phyloP scores from a whole-genome alignment of 495 filamentous ascomycete species.

The Tricharina praecox region DNA sequence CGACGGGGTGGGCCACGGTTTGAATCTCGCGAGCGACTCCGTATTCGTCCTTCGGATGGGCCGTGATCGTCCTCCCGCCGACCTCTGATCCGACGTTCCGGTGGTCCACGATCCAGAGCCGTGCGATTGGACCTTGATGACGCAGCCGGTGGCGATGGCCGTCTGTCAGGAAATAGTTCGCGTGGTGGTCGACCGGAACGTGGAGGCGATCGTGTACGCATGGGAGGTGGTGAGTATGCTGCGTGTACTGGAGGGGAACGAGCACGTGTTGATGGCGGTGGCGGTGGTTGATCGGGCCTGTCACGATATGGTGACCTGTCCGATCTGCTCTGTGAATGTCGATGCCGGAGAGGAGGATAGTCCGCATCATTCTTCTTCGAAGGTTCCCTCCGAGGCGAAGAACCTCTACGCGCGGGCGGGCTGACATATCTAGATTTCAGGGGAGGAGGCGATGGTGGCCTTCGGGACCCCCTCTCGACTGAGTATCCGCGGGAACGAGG shows the following conservation, averaged over 20 bases:
- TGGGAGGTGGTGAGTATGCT: neutral
- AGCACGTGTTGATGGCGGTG: neutral
- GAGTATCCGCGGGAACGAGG: slow-evolving; percentile 9
- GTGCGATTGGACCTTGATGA: neutral
- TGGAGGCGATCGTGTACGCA: neutral
- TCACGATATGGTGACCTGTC: slow-evolving; percentile 3
- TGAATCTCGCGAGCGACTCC: neutral
- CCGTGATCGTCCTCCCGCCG: neutral
- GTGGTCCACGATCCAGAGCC: neutral
- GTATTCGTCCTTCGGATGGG: neutral
- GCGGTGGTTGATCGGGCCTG: slow-evolving; percentile 2
- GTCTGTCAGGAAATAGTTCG: slow-evolving; percentile 3
- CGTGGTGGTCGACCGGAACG: neutral
- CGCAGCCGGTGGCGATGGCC: neutral
- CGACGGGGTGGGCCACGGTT: neutral
- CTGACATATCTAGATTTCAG: slow-evolving; percentile 13
- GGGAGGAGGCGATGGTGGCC: slow-evolving; percentile 14
- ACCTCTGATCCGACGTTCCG: neutral
- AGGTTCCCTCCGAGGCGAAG: slow-evolving; percentile 5
- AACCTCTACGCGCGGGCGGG: slow-evolving; percentile 13
- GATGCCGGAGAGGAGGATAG: neutral
- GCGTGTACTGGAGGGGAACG: slow-evolving; percentile 1
- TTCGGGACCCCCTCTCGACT: slow-evolving; percentile 14
- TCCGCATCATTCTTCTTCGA: slow-evolving; percentile 3
- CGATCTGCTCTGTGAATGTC: slow-evolving; percentile 1